Conservation (phyloP, 1,284 basidiomycete species). For the Moesziomyces antarcticus region DNA sequence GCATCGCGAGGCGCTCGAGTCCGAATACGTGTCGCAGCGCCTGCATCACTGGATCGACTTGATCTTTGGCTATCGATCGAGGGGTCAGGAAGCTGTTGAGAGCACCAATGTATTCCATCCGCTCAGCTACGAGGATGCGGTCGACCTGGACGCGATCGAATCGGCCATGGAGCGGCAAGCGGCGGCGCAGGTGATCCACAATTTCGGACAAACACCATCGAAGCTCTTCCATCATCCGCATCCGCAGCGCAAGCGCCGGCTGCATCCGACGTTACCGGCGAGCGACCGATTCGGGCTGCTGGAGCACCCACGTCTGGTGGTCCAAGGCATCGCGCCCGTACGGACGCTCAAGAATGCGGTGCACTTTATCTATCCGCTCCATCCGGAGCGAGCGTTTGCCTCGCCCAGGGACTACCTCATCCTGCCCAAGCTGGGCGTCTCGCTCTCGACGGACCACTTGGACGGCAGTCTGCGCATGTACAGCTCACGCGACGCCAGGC, state of each 20-base stretch:
- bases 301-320: slow-evolving; percentile 73
- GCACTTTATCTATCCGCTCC: slow-evolving; percentile 73
- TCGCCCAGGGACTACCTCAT: slow-evolving; percentile 74
- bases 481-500: slow-evolving; percentile 59
- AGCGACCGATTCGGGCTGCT: slow-evolving; percentile 76
- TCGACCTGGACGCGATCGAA: slow-evolving; percentile 76
- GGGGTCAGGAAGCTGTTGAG: slow-evolving; percentile 68
- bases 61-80: slow-evolving; percentile 62
- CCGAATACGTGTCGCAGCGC: slow-evolving; percentile 84
- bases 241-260: slow-evolving; percentile 75
- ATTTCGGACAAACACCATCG: slow-evolving; percentile 72
- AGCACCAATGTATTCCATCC: slow-evolving; percentile 92
- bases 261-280: slow-evolving; percentile 10
- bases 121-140: slow-evolving; percentile 82
- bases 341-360: slow-evolving; percentile 68
- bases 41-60: slow-evolving; percentile 93
- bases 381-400: slow-evolving; percentile 76
- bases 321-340: slow-evolving; percentile 52
- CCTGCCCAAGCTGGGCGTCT: slow-evolving; percentile 74
- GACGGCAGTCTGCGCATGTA: slow-evolving; percentile 73
- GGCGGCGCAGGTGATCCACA: slow-evolving; percentile 93
- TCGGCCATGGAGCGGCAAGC: slow-evolving; percentile 89
- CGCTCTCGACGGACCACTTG: slow-evolving; percentile 75
- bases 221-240: slow-evolving; percentile 86
- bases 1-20: slow-evolving; percentile 89